Percentiles rank a stretch among this genome's conserved stretches.
These are phyloP conservation scores for Crinitomyces ghanaensis DNA, from an alignment of 805 yeast genomes.

Conservation along the genomic window DNA sequence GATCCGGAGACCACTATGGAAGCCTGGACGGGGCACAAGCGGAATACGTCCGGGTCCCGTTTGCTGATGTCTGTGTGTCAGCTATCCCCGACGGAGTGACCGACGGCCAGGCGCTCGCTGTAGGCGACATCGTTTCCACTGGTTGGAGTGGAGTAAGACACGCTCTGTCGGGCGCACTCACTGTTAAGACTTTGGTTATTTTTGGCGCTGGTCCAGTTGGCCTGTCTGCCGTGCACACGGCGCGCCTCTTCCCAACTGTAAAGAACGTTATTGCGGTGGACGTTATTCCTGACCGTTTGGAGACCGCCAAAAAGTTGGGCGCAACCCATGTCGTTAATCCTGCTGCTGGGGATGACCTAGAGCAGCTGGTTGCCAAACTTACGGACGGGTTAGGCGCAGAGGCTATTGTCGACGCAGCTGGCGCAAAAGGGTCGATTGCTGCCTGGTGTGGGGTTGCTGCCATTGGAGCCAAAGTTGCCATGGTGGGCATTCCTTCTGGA, in stretches of 20 bases:
- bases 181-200: conserved; percentile 32
- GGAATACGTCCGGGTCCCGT: conserved; percentile 48
- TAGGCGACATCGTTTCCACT: conserved; percentile 57
- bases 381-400: conserved; percentile 45
- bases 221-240: conserved; percentile 37
- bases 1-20: no score
- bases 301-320: conserved; percentile 36
- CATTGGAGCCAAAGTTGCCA: no score
- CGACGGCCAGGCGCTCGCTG: conserved; percentile 38
- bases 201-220: conserved; percentile 59
- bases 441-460: no score
- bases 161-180: conserved; percentile 42
- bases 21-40: conserved; percentile 54
- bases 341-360: conserved; percentile 35
- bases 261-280: conserved; percentile 37
- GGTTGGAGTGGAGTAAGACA: no score
- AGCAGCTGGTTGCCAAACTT: conserved; percentile 26
- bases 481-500: no score
- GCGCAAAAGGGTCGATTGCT: no score
- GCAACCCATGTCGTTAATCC: conserved; percentile 39
- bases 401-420: conserved; percentile 50
- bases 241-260: conserved; percentile 36
- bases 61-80: conserved; percentile 40
- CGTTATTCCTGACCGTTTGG: conserved; percentile 36
- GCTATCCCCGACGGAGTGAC: conserved; percentile 32